phyloP scores from a whole-genome alignment of 179 eudicot species.

The Heliamphora pulchella region DNA sequence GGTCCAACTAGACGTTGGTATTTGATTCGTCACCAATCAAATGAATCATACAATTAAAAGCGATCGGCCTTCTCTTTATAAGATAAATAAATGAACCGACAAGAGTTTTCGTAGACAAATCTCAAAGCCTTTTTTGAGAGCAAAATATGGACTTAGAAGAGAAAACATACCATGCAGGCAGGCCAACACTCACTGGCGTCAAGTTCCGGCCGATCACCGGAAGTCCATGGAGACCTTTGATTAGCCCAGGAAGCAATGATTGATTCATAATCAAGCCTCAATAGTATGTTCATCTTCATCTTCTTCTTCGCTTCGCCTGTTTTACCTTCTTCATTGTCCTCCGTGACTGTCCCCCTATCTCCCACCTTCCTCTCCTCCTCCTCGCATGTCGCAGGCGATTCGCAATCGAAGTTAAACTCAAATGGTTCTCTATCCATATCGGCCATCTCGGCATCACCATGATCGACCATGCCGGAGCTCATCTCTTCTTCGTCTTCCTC shows the following conservation, averaged over 20 bases:
- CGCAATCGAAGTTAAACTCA: conserved; percentile 31
- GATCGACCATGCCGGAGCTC: not conserved
- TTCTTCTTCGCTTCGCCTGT: conserved; percentile 12
- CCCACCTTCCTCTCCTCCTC: conserved; percentile 19
- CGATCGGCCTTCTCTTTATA: too few species aligned
- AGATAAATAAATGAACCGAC: too few species aligned
- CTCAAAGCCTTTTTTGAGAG: too few species aligned
- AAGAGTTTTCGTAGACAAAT: not conserved
- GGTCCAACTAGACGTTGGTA: too few species aligned
- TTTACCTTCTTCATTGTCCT: not conserved
- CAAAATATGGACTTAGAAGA: not conserved
- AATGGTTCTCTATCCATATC: conserved; percentile 24
- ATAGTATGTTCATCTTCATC: conserved; percentile 19
- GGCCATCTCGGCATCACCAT: not conserved
- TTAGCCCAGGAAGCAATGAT: conserved; percentile 45
- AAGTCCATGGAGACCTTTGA: conserved; percentile 47
- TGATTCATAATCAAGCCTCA: conserved; percentile 49
- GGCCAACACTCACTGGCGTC: conserved; percentile 47
- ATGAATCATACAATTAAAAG: too few species aligned
- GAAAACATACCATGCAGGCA: conserved; percentile 32
- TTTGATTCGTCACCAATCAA: too few species aligned
- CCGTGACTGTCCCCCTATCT: not conserved
- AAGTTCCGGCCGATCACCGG: conserved; percentile 47
- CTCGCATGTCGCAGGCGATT: conserved; percentile 20
- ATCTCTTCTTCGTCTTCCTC: conserved; percentile 21